Conservation (phyloP, 768 basidiomycete genomes). For the Tubosaeta brunneosetosa region DNA sequence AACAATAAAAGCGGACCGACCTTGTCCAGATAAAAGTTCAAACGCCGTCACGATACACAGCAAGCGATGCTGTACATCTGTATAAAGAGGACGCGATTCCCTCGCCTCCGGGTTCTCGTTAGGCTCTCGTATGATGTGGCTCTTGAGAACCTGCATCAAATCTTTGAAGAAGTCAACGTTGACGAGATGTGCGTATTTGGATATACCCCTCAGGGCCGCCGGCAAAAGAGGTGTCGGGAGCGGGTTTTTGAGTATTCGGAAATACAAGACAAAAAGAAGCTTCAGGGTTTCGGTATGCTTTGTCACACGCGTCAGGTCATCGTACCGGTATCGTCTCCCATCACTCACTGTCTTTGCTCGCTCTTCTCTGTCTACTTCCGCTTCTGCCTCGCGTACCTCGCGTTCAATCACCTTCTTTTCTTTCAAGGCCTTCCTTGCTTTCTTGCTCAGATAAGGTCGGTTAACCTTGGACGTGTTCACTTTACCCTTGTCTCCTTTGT, state of each 20-base stretch:
- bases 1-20: constrained; percentile 34
- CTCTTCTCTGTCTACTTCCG: constrained; percentile 90
- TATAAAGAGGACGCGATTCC: constrained; percentile 23
- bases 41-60: constrained; percentile 95
- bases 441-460: constrained; percentile 85
- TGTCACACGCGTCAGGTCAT: constrained; percentile 19
- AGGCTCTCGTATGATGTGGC: constrained; percentile 55
- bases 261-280: constrained; percentile 94
- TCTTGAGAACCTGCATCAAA: constrained; percentile 80
- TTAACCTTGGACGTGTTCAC: constrained; percentile 49
- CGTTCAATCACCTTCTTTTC: constrained; percentile 88
- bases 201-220: constrained; percentile 85
- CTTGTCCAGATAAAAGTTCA: constrained; percentile 94
- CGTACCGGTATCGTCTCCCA: constrained; percentile 7
- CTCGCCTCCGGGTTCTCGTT: constrained; percentile 38
- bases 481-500: constrained; percentile 46
- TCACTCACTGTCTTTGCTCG: constrained; percentile 69
- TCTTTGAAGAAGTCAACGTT: constrained; percentile 99
- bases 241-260: constrained; percentile 88
- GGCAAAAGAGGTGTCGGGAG: constrained; percentile 75
- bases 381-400: constrained; percentile 92
- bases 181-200: constrained; percentile 92
- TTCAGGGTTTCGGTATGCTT: constrained; percentile 99
- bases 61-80: constrained; percentile 55
- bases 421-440: constrained; percentile 76